Base-by-base conservation (phyloP, 176 grass and related monocot species). In the Aegilops umbellulata region DNA sequence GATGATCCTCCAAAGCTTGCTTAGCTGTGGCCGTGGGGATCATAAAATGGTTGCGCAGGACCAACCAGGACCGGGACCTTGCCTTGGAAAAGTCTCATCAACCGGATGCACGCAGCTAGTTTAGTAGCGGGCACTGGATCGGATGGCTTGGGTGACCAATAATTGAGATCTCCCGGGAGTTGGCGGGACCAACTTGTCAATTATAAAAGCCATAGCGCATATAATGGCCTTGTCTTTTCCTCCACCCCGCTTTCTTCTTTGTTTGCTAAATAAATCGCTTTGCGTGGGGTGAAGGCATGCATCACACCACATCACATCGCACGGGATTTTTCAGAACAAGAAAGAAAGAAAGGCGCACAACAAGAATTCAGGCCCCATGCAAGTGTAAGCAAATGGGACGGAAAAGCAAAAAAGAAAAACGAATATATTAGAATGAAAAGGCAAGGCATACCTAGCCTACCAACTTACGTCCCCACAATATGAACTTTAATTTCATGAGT, bases 161-260 rank as follows among this genome's bases (percentile, higher is more conserved):
- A 76, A 76, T 76, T 53, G 73, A 53, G 15, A 76, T 47, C 73
- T 30, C 24, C 14, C 14, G 10, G 25, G 26, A 20, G 24, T 46
- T 51, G 16, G 42, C 41, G 20, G 60, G 60, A 61, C 60, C 60
- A 61, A 24, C 60, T 61, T 58, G 19, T 3, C 53, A 58, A 58
- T 74, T 74, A 74, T 46, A 46, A 74, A 74, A 47, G n/a, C 39
- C 23, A 13, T 25, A 7, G 41, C 24, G 46, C 25, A 44, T 44
- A 76, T 76, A 30, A 76, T 53, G 73, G 44, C 44, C 7, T 76
- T 76, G 73, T 76, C 46, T 76, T 76, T 76, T 55, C 73, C 46
- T 55, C 46, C 15, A 10, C 46, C 25, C 68, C 16, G 53, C 25
- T 55, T 76, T 53, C 36, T 72, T 14, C 46, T 76, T 31, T 53